Conservation (phyloP, 768 basidiomycete genomes). For the Dentipellis sp. region DNA sequence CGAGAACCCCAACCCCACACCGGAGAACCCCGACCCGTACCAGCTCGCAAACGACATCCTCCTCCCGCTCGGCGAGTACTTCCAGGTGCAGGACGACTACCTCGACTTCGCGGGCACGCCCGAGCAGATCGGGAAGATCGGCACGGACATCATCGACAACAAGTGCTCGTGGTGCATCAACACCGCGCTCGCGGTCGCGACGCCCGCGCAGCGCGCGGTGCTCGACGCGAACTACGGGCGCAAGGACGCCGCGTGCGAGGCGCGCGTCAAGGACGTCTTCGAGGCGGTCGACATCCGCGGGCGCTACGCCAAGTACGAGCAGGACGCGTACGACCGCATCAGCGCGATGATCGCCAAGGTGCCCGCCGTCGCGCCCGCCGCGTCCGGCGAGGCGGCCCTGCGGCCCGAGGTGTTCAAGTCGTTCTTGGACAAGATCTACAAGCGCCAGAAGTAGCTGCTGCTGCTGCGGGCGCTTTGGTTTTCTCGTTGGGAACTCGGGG, state of each 20-base stretch:
- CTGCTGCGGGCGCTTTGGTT: not conserved
- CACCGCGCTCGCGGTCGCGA: slow-evolving; percentile 58
- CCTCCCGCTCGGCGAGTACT: slow-evolving; percentile 92
- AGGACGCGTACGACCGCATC: slow-evolving; percentile 55
- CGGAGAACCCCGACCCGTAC: slow-evolving; percentile 46
- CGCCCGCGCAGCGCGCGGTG: slow-evolving; percentile 43
- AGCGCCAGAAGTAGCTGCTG: slow-evolving; percentile 36
- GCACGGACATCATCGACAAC: slow-evolving; percentile 97
- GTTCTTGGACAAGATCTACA: slow-evolving; percentile 85
- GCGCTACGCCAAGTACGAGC: slow-evolving; percentile 75
- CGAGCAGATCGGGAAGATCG: slow-evolving; percentile 91
- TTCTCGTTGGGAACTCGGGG: no score
- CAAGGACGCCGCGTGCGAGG: slow-evolving; percentile 47
- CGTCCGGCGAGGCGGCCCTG: slow-evolving; percentile 26
- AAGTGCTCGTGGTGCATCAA: slow-evolving; percentile 98
- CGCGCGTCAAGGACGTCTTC: slow-evolving; percentile 61
- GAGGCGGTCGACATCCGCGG: slow-evolving; percentile 56
- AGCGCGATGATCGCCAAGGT: slow-evolving; percentile 63
- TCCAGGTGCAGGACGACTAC: slow-evolving; percentile 98
- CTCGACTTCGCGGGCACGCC: slow-evolving; percentile 88
- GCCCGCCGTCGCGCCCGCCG: slow-evolving; percentile 39
- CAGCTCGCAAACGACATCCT: slow-evolving; percentile 72
- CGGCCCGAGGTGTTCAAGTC: slow-evolving; percentile 68
- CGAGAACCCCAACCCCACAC: slow-evolving; percentile 34
- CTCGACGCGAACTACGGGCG: slow-evolving; percentile 63